phyloP scores from a whole-genome alignment of 2,329 filamentous ascomycete species.

The Lachnellula cervina region DNA sequence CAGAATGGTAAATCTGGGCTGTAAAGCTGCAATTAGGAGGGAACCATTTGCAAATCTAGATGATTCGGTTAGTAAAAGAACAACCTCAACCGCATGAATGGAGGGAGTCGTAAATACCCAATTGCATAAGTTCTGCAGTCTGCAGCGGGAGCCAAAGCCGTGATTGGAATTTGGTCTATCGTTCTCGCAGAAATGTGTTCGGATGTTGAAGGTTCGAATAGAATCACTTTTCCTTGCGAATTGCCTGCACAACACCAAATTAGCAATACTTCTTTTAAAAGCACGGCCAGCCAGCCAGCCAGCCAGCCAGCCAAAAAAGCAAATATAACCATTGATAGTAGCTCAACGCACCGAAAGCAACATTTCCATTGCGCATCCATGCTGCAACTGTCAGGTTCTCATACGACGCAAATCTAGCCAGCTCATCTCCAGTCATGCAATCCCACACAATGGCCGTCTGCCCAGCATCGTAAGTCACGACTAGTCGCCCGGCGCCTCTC shows the following conservation, averaged over 20 bases:
- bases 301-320: too few species aligned
- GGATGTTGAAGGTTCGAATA: conserved; percentile 89
- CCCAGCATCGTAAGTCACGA: conserved; percentile 87
- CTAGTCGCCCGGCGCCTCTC: conserved; percentile 73
- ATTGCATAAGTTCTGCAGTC: conserved; percentile 96
- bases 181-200: conserved; percentile 90
- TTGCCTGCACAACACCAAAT: conserved; percentile 58
- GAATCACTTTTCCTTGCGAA: conserved; percentile 82
- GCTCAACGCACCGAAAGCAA: conserved; percentile 76
- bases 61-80: conserved; percentile 12
- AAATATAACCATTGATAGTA: background rate
- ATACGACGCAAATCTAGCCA: conserved; percentile 89
- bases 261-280: background rate
- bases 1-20: conserved; percentile 88
- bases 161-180: conserved; percentile 87
- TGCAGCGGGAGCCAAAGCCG: conserved; percentile 80
- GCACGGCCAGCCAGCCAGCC: background rate
- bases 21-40: conserved; percentile 80
- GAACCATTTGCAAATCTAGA: conserved; percentile 89
- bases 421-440: conserved; percentile 82
- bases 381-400: conserved; percentile 77
- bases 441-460: conserved; percentile 97
- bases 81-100: background rate
- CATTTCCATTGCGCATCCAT: conserved; percentile 97
- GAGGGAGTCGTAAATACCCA: conserved; percentile 53